A percentile compares a stretch with the other conserved stretches of the same genome.
These are phyloP conservation scores for Chenopodium formosanum DNA, from an alignment of 148 eudicot species.

Conservation along the genomic window DNA sequence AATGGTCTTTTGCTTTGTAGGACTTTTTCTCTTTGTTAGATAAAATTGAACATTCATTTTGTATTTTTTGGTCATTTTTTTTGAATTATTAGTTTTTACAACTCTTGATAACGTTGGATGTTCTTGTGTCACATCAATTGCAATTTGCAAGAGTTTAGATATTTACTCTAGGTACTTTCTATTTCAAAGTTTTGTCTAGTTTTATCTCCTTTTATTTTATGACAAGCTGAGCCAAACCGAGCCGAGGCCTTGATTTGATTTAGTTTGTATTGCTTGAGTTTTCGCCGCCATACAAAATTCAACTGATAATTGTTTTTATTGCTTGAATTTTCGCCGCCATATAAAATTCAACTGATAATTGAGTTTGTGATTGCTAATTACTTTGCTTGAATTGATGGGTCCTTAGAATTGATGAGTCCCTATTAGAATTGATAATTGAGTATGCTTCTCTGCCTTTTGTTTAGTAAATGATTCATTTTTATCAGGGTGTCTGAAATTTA, in stretches of 20 bases:
- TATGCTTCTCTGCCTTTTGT: not conserved
- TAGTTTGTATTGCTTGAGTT: not conserved
- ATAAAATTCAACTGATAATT: not conserved
- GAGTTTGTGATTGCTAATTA: not conserved
- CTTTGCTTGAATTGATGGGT: not conserved
- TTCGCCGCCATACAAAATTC: not conserved
- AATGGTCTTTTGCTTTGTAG: conserved; percentile 8
- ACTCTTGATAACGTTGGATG: not conserved
- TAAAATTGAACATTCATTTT: not conserved
- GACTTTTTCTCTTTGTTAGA: not conserved
- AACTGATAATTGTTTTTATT: not conserved
- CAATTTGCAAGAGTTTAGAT: too few relatives aligned
- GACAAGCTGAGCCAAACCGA: too few relatives aligned
- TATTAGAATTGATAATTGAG: not conserved
- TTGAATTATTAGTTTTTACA: too few relatives aligned
- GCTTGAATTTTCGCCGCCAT: not conserved
- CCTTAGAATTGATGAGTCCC: too few relatives aligned
- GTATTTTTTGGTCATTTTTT: not conserved
- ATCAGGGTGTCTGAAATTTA: too few relatives aligned
- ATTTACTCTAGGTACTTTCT: too few relatives aligned
- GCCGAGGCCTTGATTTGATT: not conserved
- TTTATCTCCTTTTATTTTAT: too few relatives aligned
- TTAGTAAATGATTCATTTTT: too few relatives aligned
- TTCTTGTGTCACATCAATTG: not conserved
- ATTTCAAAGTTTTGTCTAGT: too few relatives aligned